Evolutionary conservation across 495 filamentous ascomycete species (phyloP).

Genomic region (Neurospora terricola): DNA sequence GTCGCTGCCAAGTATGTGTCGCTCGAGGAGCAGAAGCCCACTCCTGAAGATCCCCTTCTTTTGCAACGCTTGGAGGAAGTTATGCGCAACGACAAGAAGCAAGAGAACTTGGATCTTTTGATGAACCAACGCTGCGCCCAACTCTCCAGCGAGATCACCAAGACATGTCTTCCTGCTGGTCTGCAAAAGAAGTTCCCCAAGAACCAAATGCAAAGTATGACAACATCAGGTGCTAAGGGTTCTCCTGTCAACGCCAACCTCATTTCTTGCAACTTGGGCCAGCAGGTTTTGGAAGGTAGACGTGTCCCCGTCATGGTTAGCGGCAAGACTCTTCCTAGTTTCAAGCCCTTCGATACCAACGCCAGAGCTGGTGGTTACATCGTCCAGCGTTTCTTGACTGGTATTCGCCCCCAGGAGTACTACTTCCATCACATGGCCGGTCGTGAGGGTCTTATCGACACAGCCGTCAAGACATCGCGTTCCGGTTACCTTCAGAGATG

Average conservation of each 20-base stretch:
- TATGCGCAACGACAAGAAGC: conserved; percentile 80
- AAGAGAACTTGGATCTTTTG: conserved; percentile 74
- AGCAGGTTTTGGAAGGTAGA: conserved; percentile 91
- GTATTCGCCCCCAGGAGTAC: conserved; percentile 93
- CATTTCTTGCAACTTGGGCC: conserved; percentile 94
- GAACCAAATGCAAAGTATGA: conserved; percentile 99
- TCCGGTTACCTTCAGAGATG: conserved; percentile 97
- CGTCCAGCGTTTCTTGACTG: conserved; percentile 93
- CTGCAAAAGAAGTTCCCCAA: conserved; percentile 87
- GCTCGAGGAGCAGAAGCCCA: conserved; percentile 51
- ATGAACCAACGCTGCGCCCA: conserved; percentile 60
- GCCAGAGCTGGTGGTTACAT: conserved; percentile 92
- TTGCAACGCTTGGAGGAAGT: conserved; percentile 76
- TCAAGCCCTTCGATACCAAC: conserved; percentile 81
- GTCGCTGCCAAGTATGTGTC: conserved; percentile 88
- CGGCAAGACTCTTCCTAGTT: conserved; percentile 92
- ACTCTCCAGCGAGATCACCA: conserved; percentile 72
- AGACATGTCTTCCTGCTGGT: conserved; percentile 65
- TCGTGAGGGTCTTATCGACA: conserved; percentile 97
- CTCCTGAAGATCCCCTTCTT: conserved; percentile 57
- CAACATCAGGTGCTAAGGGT: conserved; percentile 91
- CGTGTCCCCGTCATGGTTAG: conserved; percentile 96
- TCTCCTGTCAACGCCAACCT: conserved; percentile 87
- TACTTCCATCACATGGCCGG: conserved; percentile 99
- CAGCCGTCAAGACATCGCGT: conserved; percentile 94